These are phyloP conservation scores for Salvia splendens DNA, from an alignment of 257 asterid species.

Conservation along the genomic window DNA sequence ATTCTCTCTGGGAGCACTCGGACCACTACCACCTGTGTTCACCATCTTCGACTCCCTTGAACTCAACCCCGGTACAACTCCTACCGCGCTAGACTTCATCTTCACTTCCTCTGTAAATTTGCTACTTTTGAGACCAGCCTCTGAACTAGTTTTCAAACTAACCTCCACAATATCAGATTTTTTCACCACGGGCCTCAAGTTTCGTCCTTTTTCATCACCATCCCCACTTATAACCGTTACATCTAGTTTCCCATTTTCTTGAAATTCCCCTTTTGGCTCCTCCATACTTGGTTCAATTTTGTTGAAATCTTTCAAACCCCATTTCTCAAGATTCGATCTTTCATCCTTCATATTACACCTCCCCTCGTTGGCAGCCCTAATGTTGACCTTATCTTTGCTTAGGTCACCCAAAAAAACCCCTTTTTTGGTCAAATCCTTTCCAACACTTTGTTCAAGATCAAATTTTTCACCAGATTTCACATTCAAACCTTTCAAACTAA, in stretches of 20 bases:
- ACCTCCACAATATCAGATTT: slow-evolving; percentile 20
- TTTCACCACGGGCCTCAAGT: slow-evolving; percentile 32
- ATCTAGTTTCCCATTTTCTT: slow-evolving; percentile 32
- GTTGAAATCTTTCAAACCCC: slow-evolving; percentile 20
- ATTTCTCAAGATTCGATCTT: slow-evolving; percentile 35
- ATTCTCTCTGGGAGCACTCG: slow-evolving; percentile 22
- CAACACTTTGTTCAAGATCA: slow-evolving; percentile 34
- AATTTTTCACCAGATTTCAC: slow-evolving; percentile 32
- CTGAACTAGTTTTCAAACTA: slow-evolving; percentile 22
- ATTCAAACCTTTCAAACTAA: slow-evolving; percentile 24
- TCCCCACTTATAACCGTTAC: slow-evolving; percentile 18
- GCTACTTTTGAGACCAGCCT: slow-evolving; percentile 25
- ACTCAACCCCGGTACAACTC: slow-evolving; percentile 32
- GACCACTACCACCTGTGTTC: slow-evolving; percentile 35
- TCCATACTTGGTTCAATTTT: slow-evolving; percentile 26
- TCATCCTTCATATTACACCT: slow-evolving; percentile 35
- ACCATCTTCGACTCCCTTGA: slow-evolving; percentile 41
- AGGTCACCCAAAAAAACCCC: slow-evolving; percentile 27
- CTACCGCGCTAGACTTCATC: slow-evolving; percentile 35
- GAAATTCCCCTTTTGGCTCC: slow-evolving; percentile 21
- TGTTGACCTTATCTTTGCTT: slow-evolving; percentile 20
- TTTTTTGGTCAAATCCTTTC: slow-evolving; percentile 30
- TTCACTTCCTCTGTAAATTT: slow-evolving; percentile 33
- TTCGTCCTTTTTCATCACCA: slow-evolving; percentile 34
- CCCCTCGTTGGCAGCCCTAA: slow-evolving; percentile 24